Conservation (phyloP, 805 yeast genomes). For the Lachancea kluyveri region DNA sequence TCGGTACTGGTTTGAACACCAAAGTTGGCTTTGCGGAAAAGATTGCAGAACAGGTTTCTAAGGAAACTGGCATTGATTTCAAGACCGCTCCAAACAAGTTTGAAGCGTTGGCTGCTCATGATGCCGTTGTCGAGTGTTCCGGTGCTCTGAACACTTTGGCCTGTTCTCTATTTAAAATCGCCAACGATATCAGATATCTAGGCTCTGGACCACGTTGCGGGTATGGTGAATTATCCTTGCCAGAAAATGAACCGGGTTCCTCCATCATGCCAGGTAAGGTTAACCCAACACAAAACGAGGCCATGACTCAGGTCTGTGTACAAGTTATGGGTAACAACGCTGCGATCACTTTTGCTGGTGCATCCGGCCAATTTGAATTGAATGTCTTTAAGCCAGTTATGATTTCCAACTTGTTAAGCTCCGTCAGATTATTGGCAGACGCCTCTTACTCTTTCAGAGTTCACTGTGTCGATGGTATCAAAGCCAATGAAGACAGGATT, state of each 20-base stretch:
- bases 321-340: slow-evolving; percentile 98
- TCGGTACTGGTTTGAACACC: slow-evolving; percentile 97
- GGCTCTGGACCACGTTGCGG: slow-evolving; percentile 99
- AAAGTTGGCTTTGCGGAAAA: slow-evolving; percentile 80
- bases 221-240: slow-evolving; percentile 89
- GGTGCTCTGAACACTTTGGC: slow-evolving; percentile 97
- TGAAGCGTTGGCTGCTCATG: slow-evolving; percentile 98
- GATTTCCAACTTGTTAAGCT: slow-evolving; percentile 83
- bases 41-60: slow-evolving; percentile 80
- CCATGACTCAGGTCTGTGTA: slow-evolving; percentile 94
- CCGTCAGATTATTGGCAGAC: slow-evolving; percentile 84
- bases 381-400: slow-evolving; percentile 97
- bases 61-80: slow-evolving; percentile 83
- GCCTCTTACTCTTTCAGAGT: slow-evolving; percentile 85
- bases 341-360: slow-evolving; percentile 94
- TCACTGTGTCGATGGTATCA: slow-evolving; percentile 92
- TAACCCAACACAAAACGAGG: slow-evolving; percentile 99
- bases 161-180: slow-evolving; percentile 88
- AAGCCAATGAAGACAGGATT: slow-evolving; percentile 84
- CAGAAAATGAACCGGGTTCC: slow-evolving; percentile 99
- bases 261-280: slow-evolving; percentile 99
- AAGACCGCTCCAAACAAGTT: slow-evolving; percentile 97
- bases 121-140: slow-evolving; percentile 94
- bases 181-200: slow-evolving; percentile 95
- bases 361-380: slow-evolving; percentile 97